Base-by-base conservation (phyloP, 2,329 filamentous ascomycete species). In the Curvularia verruculosa region DNA sequence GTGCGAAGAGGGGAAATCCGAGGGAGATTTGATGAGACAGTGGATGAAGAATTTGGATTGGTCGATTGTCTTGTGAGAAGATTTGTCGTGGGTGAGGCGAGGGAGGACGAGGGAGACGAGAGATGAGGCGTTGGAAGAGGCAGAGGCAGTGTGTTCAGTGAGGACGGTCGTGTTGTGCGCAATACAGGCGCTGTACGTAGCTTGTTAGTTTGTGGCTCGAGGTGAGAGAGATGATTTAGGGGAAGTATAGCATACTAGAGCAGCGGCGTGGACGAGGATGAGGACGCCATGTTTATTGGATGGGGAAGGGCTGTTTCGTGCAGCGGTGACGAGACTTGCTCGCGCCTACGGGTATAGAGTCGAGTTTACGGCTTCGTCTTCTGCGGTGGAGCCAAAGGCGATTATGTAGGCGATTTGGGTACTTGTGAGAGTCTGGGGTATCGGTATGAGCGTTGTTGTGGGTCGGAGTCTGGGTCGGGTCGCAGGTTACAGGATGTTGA, bases 91-190 rank as follows among this genome's bases (percentile, higher is more conserved):
- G 54, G 85, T 84, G 82, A 99, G 96, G 78, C 96, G 96, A 56
- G 96, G 95, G 43, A 99, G 91, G 81, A 99, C 92, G 69, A 97
- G 83, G 43, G 92, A 95, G 66, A 94, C 92, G 69, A 98, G 89
- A 12, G 89, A 92, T 4, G 92, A 92, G 55, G 91, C 90, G 66
- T 91, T 87, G 40, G 89, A 91, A 9, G 90, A 88, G 60, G 92
- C 90, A 1, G 92, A 92, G 31, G 91, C 88, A 47, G 92, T 96
- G 81, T 96, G 94, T 81, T 99, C 95, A 71, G 91, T 82, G 59
- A 99, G 88, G 79, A 99, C 96, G 44, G 93, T 98, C 53, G 87
- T 91, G 73, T 95, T 89, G 80, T 98, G 88, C 49, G 95, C 92
- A 78, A 99, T 95, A 81, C 95, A 98, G 67, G 92, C 89, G 81